Conservation (phyloP, 257 asterid genomes). For the Mentha longifolia region DNA sequence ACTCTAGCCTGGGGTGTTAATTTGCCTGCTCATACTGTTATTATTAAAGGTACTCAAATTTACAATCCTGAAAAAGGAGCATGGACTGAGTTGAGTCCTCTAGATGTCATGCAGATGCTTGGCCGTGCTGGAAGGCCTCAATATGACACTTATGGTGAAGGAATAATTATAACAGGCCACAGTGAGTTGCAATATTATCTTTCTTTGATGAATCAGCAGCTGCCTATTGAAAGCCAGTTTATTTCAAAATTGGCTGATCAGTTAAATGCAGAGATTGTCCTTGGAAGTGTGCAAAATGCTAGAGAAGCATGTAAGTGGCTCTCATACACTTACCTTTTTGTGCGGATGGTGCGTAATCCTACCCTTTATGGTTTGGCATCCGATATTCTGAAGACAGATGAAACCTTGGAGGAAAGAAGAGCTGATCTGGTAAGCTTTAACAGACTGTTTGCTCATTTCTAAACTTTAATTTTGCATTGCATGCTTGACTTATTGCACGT, state of each 20-base stretch:
- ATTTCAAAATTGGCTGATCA: conserved; percentile 67
- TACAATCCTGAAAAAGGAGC: conserved; percentile 72
- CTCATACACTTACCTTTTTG: conserved; percentile 54
- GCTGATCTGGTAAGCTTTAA: conserved; percentile 54
- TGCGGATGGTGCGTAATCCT: conserved; percentile 66
- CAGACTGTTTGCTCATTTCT: conserved; percentile 6
- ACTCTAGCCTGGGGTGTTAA: conserved; percentile 75
- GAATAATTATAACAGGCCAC: conserved; percentile 64
- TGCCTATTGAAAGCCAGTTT: conserved; percentile 70
- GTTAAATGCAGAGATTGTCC: conserved; percentile 67
- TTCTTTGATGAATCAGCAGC: conserved; percentile 68
- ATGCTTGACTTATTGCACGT: not conserved
- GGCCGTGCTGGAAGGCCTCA: conserved; percentile 81
- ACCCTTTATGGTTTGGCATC: conserved; percentile 59
- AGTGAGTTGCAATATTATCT: conserved; percentile 61
- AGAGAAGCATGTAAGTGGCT: conserved; percentile 72
- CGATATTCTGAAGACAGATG: conserved; percentile 47
- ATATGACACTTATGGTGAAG: conserved; percentile 63
- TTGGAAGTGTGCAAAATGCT: conserved; percentile 69
- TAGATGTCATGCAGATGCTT: conserved; percentile 77
- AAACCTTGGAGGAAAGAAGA: conserved; percentile 59
- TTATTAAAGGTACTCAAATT: conserved; percentile 67
- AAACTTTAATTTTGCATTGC: conserved; percentile 1
- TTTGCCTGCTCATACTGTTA: conserved; percentile 69
- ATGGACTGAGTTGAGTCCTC: conserved; percentile 69